Percentiles rank a stretch among this genome's conserved stretches.
These are phyloP conservation scores for Escovopsis sp. DNA, from an alignment of 2,329 filamentous ascomycete genomes.

Conservation along the genomic window DNA sequence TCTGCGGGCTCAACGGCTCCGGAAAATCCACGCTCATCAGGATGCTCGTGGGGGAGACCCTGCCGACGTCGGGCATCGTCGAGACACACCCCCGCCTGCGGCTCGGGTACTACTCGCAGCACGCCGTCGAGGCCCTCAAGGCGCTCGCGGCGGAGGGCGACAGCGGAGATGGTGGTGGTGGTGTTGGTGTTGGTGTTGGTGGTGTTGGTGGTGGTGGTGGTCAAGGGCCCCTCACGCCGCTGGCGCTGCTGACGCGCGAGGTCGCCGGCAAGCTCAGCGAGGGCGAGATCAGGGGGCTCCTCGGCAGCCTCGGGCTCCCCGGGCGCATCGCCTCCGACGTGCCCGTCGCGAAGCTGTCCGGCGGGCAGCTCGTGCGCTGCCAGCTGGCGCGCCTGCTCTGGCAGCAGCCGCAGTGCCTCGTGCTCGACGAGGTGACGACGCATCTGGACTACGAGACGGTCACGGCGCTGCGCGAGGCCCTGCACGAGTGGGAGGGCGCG, in stretches of 20 bases:
- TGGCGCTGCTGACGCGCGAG: slow-evolving; percentile 45
- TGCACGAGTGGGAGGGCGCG: slow-evolving; percentile 57
- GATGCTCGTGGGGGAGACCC: slow-evolving; percentile 46
- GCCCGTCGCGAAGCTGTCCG: slow-evolving; percentile 57
- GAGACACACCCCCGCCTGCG: slow-evolving; percentile 53
- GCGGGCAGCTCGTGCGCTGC: slow-evolving; percentile 57
- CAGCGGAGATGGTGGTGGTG: too few species aligned
- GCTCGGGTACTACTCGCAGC: slow-evolving; percentile 67
- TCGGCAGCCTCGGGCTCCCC: slow-evolving; percentile 55
- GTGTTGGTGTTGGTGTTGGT: too few species aligned
- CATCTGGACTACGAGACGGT: slow-evolving; percentile 78
- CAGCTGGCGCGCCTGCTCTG: slow-evolving; percentile 57
- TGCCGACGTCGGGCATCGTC: slow-evolving; percentile 46
- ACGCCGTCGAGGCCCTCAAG: slow-evolving; percentile 58
- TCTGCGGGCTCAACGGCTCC: slow-evolving; percentile 66
- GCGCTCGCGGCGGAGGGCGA: slow-evolving; percentile 27
- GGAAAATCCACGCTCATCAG: slow-evolving; percentile 71
- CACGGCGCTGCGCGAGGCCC: slow-evolving; percentile 49
- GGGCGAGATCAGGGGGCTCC: slow-evolving; percentile 49
- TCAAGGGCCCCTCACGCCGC: slow-evolving; percentile 40
- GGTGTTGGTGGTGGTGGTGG: too few species aligned
- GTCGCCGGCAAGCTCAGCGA: slow-evolving; percentile 41
- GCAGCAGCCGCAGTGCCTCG: slow-evolving; percentile 53
- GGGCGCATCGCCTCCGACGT: slow-evolving; percentile 60
- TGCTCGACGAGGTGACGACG: slow-evolving; percentile 72